Percentiles rank a stretch among this genome's conserved stretches.
Evolutionary conservation across 768 basidiomycete species (phyloP).

Genomic region (Pleurotus pulmonarius): DNA sequence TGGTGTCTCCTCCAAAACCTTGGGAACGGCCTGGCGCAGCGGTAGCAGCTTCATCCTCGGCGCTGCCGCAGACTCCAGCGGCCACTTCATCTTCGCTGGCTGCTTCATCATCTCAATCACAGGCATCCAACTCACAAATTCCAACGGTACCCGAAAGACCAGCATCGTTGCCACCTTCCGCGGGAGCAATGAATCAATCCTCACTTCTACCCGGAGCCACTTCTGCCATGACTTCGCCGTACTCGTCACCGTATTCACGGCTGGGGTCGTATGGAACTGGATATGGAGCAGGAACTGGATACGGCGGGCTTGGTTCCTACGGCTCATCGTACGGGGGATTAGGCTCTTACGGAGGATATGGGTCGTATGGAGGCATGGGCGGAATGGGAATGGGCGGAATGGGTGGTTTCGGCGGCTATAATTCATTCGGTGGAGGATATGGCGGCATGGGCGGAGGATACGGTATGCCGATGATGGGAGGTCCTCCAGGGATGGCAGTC

Average conservation of each 20-base stretch:
- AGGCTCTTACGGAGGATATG: constrained; percentile 39
- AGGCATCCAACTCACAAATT: constrained; percentile 23
- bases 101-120: constrained; percentile 15
- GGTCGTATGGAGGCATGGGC: constrained; percentile 36
- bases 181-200: constrained; percentile 16
- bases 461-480: constrained; percentile 18
- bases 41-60: constrained; percentile 25
- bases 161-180: constrained; percentile 39
- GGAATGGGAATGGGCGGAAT: constrained; percentile 35
- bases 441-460: constrained; percentile 36
- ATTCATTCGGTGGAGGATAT: constrained; percentile 21
- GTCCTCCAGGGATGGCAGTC: constrained; percentile 20
- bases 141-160: constrained; percentile 65
- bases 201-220: constrained; percentile 33
- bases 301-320: constrained; percentile 24
- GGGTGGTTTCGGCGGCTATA: constrained; percentile 25
- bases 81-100: constrained; percentile 14
- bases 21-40: constrained; percentile 68
- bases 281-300: constrained; percentile 20
- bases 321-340: constrained; percentile 28
- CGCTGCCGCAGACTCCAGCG: constrained; percentile 21
- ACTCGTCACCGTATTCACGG: constrained; percentile 44
- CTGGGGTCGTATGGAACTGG: constrained; percentile 31
- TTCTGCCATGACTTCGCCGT: constrained; percentile 34
- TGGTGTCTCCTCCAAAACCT: constrained; percentile 87